Conservation (phyloP, 2,329 filamentous ascomycete genomes). For the Dothistroma pini region DNA sequence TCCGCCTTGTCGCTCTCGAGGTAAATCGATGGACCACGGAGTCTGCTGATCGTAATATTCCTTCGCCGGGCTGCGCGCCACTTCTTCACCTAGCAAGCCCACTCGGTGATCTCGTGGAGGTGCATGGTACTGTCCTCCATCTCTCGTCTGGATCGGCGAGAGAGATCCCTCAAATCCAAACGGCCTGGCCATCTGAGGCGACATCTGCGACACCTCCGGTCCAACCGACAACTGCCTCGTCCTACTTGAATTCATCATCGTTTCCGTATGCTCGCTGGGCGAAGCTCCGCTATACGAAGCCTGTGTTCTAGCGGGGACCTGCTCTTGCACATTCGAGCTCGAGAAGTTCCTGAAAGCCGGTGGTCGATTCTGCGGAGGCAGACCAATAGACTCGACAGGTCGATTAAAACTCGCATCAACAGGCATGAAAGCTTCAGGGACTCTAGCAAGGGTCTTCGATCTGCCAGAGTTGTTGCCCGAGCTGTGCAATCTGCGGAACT, state of each 20-base stretch:
- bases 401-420: slow-evolving; percentile 21
- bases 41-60: slow-evolving; percentile 30
- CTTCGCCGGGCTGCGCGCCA: slow-evolving; percentile 25
- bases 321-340: slow-evolving; percentile 5
- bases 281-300: slow-evolving; percentile 3
- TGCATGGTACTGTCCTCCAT: background rate
- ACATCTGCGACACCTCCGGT: slow-evolving; percentile 13
- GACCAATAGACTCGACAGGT: slow-evolving; percentile 21
- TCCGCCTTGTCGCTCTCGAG: slow-evolving; percentile 2
- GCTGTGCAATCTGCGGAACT: slow-evolving; percentile 24
- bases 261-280: background rate
- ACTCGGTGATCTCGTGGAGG: slow-evolving; percentile 4
- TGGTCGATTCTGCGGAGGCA: slow-evolving; percentile 10
- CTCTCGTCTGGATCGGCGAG: slow-evolving; percentile 18
- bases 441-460: slow-evolving; percentile 12
- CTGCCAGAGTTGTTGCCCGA: slow-evolving; percentile 11
- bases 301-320: background rate
- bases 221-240: slow-evolving; percentile 11
- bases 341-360: slow-evolving; percentile 8
- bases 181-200: slow-evolving; percentile 8
- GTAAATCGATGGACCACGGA: slow-evolving; percentile 28
- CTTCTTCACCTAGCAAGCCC: slow-evolving; percentile 22
- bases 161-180: slow-evolving; percentile 12
- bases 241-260: slow-evolving; percentile 3
- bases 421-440: slow-evolving; percentile 28